These are phyloP conservation scores for Ascoidea rubescens DNA, from an alignment of 805 yeast genomes.

Conservation along the genomic window DNA sequence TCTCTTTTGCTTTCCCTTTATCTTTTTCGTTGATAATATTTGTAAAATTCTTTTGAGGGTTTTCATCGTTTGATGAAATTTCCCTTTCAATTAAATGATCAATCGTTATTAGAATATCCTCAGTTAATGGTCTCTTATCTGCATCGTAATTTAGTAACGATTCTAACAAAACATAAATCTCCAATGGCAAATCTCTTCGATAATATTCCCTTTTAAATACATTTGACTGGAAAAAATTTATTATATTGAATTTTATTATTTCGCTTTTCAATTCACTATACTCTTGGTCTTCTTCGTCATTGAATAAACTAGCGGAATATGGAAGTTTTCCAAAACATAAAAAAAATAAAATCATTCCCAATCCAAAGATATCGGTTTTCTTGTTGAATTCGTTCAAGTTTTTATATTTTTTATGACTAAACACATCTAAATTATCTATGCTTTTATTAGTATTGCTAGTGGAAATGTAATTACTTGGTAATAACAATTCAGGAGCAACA, in stretches of 20 bases:
- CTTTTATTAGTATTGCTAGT: background rate
- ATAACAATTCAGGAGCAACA: slow-evolving; percentile 72
- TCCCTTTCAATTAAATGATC: slow-evolving; percentile 4
- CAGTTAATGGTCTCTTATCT: slow-evolving; percentile 27
- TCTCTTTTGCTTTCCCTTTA: no score
- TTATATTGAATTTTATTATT: slow-evolving; percentile 17
- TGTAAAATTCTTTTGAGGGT: no score
- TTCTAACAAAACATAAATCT: slow-evolving; percentile 23
- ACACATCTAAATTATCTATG: slow-evolving; percentile 10
- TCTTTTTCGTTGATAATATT: no score
- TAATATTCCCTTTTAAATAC: slow-evolving; percentile 13
- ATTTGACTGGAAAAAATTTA: slow-evolving; percentile 10
- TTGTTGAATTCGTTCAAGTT: slow-evolving; percentile 43
- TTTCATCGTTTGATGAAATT: no score
- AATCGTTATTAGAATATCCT: slow-evolving; percentile 21
- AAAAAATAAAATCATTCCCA: slow-evolving; percentile 73
- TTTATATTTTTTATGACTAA: slow-evolving; percentile 10
- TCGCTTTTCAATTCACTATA: slow-evolving; percentile 20
- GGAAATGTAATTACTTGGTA: slow-evolving; percentile 10
- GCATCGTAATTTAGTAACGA: slow-evolving; percentile 24
- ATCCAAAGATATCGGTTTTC: slow-evolving; percentile 66
- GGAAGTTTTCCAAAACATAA: slow-evolving; percentile 65
- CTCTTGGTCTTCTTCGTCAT: slow-evolving; percentile 13
- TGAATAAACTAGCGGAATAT: slow-evolving; percentile 19
- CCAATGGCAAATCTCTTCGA: slow-evolving; percentile 17